Evolutionary conservation across 2,329 filamentous ascomycete genomes (phyloP).

Genomic region (Colletotrichum limetticola): DNA sequence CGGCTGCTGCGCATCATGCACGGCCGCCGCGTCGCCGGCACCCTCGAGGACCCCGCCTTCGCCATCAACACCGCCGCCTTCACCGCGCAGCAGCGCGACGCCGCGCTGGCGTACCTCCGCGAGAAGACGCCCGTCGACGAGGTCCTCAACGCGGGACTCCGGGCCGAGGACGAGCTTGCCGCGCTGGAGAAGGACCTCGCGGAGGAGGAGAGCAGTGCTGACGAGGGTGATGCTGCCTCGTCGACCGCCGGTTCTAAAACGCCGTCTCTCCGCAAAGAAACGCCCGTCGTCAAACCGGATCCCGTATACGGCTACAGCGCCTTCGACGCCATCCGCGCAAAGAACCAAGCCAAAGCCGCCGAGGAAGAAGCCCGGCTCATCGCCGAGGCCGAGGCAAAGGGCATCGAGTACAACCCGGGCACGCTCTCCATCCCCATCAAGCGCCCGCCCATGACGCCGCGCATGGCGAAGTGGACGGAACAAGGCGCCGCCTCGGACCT

Average conservation of each 20-base stretch:
- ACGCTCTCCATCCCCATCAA: constrained; percentile 53
- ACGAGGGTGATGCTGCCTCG: constrained; percentile 34
- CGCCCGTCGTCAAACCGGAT: constrained; percentile 47
- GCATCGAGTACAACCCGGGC: constrained; percentile 43
- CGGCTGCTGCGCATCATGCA: constrained; percentile 68
- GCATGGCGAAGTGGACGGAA: constrained; percentile 54
- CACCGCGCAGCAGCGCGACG: constrained; percentile 51
- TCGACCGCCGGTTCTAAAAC: constrained; percentile 23
- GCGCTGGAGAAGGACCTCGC: constrained; percentile 56
- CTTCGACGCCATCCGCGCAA: constrained; percentile 67
- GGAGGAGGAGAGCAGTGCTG: constrained; percentile 22
- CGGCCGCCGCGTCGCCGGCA: constrained; percentile 72
- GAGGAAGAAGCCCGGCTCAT: constrained; percentile 57
- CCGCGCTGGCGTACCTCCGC: constrained; percentile 66
- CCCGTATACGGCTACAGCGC: constrained; percentile 68
- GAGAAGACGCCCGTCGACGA: constrained; percentile 67
- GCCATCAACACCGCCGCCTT: constrained; percentile 59
- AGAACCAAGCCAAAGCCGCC: constrained; percentile 61
- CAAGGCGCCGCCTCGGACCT: constrained; percentile 59
- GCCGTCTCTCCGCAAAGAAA: background rate
- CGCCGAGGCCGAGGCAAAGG: constrained; percentile 44
- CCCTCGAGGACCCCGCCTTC: constrained; percentile 68
- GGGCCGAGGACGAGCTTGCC: constrained; percentile 71
- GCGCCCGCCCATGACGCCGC: constrained; percentile 52
- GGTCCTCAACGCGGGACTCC: constrained; percentile 67